Conservation (phyloP, 2,329 filamentous ascomycete genomes). For the Ceratocystis smalleyi region DNA sequence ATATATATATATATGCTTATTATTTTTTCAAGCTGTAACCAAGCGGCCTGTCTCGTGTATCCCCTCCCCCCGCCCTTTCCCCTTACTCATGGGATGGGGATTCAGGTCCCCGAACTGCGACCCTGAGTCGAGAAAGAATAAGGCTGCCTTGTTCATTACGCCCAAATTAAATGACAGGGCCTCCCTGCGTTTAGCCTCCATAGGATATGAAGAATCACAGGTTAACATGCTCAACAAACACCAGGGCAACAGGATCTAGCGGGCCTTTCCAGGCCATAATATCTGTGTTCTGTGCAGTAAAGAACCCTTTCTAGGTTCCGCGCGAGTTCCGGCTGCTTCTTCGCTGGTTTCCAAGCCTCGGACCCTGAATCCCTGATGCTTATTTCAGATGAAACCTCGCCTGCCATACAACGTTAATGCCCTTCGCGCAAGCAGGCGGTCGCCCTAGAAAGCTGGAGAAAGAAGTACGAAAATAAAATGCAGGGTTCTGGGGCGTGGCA, state of each 20-base stretch:
- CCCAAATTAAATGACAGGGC: neutral
- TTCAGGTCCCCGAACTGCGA: neutral
- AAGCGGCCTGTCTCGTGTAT: neutral
- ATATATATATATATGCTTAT: neutral
- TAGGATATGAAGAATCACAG: neutral
- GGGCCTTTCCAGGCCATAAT: neutral
- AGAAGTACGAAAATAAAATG: neutral
- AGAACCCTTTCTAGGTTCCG: neutral
- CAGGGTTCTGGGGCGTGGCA: too few species aligned
- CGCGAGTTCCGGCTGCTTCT: neutral
- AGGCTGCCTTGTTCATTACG: neutral
- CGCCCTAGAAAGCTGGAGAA: neutral
- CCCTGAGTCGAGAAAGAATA: neutral
- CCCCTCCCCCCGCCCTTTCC: neutral
- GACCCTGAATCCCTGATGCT: neutral
- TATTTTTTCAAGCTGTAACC: neutral
- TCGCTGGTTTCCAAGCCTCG: neutral
- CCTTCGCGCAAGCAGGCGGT: neutral
- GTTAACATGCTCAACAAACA: neutral
- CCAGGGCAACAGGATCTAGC: neutral
- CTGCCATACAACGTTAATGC: neutral
- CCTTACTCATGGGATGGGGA: neutral
- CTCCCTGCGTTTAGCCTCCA: neutral
- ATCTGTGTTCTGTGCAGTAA: neutral
- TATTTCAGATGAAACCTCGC: conserved; percentile 8